A percentile compares a stretch with the other conserved stretches of the same genome.
These are phyloP conservation scores for Hsuehochloa calcarea DNA, from an alignment of 176 grass and related monocot genomes.

Conservation along the genomic window DNA sequence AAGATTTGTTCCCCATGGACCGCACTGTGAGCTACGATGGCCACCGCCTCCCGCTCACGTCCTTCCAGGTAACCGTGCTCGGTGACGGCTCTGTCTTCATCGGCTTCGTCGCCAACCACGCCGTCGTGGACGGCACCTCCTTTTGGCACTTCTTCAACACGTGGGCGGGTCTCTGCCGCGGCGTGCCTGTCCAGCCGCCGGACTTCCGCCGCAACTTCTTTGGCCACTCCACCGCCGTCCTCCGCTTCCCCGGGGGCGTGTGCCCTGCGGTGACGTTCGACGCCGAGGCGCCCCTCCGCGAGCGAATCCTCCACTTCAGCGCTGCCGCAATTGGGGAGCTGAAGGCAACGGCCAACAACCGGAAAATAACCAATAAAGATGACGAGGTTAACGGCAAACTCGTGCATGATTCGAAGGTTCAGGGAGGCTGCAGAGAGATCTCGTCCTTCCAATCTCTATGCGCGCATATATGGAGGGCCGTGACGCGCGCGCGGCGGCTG, in stretches of 20 bases:
- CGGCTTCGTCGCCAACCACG: conserved; percentile 68
- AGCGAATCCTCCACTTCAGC: conserved; percentile 76
- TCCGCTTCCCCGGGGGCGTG: conserved; percentile 49
- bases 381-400: conserved; percentile 58
- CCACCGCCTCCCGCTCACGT: conserved; percentile 56
- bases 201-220: conserved; percentile 76
- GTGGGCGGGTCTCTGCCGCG: conserved; percentile 80
- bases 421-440: conserved; percentile 32
- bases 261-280: conserved; percentile 77
- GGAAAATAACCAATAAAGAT: background rate
- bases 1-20: conserved; percentile 71
- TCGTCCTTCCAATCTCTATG: conserved; percentile 85
- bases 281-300: conserved; percentile 63
- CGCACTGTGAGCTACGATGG: conserved; percentile 71
- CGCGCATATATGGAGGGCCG: conserved; percentile 72
- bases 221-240: conserved; percentile 52
- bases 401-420: conserved; percentile 42
- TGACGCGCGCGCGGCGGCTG: conserved; percentile 63
- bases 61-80: conserved; percentile 77
- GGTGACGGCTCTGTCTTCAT: conserved; percentile 81
- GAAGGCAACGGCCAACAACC: conserved; percentile 62
- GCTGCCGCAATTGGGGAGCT: conserved; percentile 46
- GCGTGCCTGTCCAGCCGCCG: conserved; percentile 39
- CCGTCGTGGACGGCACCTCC: conserved; percentile 83
- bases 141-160: conserved; percentile 96